A percentile compares a stretch with the other conserved stretches of the same genome.
Conservation (phyloP, 495 filamentous ascomycete genomes). For the Neurospora sublineolata region DNA sequence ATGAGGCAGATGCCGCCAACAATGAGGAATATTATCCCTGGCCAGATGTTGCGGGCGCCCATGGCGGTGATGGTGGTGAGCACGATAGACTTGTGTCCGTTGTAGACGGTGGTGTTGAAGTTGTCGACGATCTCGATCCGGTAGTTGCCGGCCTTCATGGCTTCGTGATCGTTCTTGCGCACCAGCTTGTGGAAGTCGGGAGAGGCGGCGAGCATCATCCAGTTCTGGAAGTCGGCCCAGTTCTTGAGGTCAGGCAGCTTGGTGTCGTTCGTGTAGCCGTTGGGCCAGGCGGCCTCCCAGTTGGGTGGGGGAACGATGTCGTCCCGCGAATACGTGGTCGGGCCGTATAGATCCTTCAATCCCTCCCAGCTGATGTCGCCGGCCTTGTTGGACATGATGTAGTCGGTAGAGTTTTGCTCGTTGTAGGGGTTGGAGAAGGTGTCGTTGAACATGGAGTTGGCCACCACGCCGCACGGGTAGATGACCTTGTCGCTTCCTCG, state of each 20-base stretch:
- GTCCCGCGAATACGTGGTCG: conserved; percentile 45
- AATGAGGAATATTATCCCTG: conserved; percentile 91
- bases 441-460: conserved; percentile 96
- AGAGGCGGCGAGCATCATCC: conserved; percentile 96
- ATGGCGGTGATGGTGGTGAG: conserved; percentile 90
- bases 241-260: conserved; percentile 55
- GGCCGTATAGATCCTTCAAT: conserved; percentile 65
- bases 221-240: conserved; percentile 84
- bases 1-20: conserved; percentile 88
- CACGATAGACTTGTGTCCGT: conserved; percentile 87
- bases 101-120: conserved; percentile 71
- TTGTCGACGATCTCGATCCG: conserved; percentile 40
- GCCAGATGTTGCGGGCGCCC: conserved; percentile 90
- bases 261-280: conserved; percentile 51
- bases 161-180: conserved; percentile 59
- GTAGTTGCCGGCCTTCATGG: conserved; percentile 62
- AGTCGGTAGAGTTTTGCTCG: conserved; percentile 26
- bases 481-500: conserved; percentile 50
- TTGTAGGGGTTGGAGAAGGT: conserved; percentile 59
- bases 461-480: conserved; percentile 92
- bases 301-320: conserved; percentile 75
- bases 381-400: conserved; percentile 57
- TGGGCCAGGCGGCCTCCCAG: conserved; percentile 56
- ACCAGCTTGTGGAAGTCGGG: conserved; percentile 91
- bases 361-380: conserved; percentile 72